Evolutionary conservation across 441 rosid species (phyloP), one percentile per base, ranked within the genome.

Genomic region (Bruguiera hainesii): DNA sequence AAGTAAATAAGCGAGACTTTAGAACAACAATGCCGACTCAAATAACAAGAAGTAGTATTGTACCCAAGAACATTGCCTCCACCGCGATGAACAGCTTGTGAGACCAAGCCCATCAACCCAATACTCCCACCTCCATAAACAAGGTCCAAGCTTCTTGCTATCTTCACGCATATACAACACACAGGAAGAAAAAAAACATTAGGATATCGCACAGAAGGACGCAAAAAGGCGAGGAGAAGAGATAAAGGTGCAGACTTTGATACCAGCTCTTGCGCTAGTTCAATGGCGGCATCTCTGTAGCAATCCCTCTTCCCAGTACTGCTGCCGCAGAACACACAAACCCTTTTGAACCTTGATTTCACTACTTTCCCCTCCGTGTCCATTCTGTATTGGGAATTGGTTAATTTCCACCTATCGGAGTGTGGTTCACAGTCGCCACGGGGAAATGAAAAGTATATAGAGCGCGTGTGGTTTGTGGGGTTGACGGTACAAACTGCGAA

Each of bases 41-140:
- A 29, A 29, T 6, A 4, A 9, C 2, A 49, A n/a, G 26, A 19
- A n/a, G 49, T 25, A 21, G 33, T 4, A 9, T 23, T 16, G 56
- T 90, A 93, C 97, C 98, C 98, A 25, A 94, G 77, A 65, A 91
- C 98, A 71, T 85, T 81, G 57, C 98, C 85, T 68, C 99, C 98
- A 35, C 91, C 94, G 30, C 73, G 81, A 73, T 94, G 87, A 65
- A 94, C 99, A 56, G 86, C 87, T 70, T 84, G 91, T 37, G 99
- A 87, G 68, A 94, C 96, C 78, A 88, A 76, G 60, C 99, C 99
- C 98, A 91, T 91, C 21, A 94, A 80, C 39, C 98, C 99, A 77
- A 86, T 81, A 63, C 99, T 94, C 53, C 99, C 99, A 66, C 99
- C 99, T 31, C 99, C 99, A 68, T 91, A 91, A 35, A 91, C 99